Conservation (phyloP, 1,139 yeast species). For the Candida sp. region DNA sequence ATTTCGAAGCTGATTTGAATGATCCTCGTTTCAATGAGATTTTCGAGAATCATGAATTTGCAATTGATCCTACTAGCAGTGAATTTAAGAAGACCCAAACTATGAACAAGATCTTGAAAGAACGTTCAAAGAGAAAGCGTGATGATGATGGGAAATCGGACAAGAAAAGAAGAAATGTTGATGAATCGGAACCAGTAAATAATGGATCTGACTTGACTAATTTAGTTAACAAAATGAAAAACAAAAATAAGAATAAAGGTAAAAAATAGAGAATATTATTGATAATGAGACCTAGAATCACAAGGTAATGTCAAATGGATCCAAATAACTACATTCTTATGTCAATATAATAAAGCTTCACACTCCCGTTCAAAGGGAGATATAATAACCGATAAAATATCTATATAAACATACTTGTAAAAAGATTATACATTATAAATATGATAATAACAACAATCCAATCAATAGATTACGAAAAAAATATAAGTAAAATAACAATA, state of each 20-base stretch:
- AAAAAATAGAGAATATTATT: background rate
- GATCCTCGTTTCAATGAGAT: conserved; percentile 90
- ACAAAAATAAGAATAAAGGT: conserved; percentile 1
- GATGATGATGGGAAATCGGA: conserved; percentile 3
- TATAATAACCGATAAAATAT: background rate
- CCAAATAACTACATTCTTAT: no score
- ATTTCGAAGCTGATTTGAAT: conserved; percentile 61
- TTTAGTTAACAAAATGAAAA: conserved; percentile 25
- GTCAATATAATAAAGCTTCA: no score
- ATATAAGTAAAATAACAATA: background rate
- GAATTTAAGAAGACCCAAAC: conserved; percentile 86
- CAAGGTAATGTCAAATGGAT: no score
- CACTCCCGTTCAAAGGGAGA: no score
- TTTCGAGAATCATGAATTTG: conserved; percentile 86
- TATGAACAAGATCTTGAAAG: conserved; percentile 77
- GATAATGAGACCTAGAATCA: no score
- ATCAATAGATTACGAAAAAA: background rate
- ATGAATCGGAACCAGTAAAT: background rate
- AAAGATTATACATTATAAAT: background rate
- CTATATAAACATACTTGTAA: background rate
- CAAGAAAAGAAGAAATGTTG: background rate
- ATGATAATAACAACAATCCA: background rate
- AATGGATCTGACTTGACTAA: conserved; percentile 1
- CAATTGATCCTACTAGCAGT: conserved; percentile 86
- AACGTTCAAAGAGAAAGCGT: conserved; percentile 58